Evolutionary conservation across 257 asterid genomes (phyloP).

Genomic region (Sherardia arvensis): DNA sequence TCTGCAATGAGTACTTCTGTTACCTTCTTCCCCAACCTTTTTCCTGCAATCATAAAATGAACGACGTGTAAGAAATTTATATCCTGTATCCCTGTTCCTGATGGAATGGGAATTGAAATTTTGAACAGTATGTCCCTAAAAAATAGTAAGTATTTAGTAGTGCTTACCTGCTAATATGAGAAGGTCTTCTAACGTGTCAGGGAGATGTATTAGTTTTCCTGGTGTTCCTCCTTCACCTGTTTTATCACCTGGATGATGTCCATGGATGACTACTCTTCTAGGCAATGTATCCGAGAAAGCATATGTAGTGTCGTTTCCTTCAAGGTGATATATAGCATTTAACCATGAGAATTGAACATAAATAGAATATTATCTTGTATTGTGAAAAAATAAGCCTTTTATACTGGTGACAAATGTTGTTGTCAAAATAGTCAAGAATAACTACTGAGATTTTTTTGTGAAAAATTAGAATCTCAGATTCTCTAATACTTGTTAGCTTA

Average conservation of each 20-base stretch:
- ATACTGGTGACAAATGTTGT: background rate
- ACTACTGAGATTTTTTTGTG: background rate
- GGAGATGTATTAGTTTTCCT: slow-evolving; percentile 77
- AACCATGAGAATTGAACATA: background rate
- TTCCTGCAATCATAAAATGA: slow-evolving; percentile 39
- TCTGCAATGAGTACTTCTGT: slow-evolving; percentile 51
- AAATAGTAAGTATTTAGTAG: background rate
- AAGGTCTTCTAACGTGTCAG: slow-evolving; percentile 60
- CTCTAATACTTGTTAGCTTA: background rate
- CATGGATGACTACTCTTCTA: slow-evolving; percentile 70
- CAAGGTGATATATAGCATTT: slow-evolving; percentile 9
- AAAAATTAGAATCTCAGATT: background rate
- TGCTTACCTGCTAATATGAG: slow-evolving; percentile 62
- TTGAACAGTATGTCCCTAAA: background rate
- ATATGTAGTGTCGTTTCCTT: slow-evolving; percentile 33
- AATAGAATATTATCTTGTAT: background rate
- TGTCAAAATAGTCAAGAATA: background rate
- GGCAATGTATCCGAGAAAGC: slow-evolving; percentile 26
- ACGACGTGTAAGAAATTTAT: background rate
- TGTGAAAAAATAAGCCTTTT: background rate
- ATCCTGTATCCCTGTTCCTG: background rate
- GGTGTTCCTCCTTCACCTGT: slow-evolving; percentile 35
- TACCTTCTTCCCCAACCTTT: slow-evolving; percentile 57
- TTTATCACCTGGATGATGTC: slow-evolving; percentile 67
- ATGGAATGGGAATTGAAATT: background rate